These are phyloP conservation scores for Boletus bicolor DNA, from an alignment of 768 basidiomycete genomes.

Conservation along the genomic window DNA sequence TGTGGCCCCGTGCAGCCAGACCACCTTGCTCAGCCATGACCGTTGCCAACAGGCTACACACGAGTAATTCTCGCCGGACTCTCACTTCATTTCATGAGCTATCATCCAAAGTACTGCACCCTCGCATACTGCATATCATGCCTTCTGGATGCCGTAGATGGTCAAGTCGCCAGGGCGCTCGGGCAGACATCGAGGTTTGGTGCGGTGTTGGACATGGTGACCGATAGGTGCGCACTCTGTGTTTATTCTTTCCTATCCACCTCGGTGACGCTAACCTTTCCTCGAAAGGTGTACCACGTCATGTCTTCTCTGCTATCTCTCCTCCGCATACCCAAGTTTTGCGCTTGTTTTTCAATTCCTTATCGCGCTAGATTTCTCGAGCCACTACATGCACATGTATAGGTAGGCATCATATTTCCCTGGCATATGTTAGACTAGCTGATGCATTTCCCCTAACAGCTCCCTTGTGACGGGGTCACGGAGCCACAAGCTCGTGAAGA, in stretches of 20 bases:
- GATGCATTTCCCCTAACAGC: constrained; percentile 40
- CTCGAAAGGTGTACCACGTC: constrained; percentile 90
- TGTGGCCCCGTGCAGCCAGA: not conserved
- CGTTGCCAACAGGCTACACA: constrained; percentile 63
- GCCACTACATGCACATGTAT: constrained; percentile 99
- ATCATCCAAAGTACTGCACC: constrained; percentile 91
- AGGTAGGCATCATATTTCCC: constrained; percentile 50
- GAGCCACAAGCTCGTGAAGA: constrained; percentile 90
- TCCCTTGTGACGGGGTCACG: constrained; percentile 91
- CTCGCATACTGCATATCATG: constrained; percentile 86
- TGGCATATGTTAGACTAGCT: not conserved
- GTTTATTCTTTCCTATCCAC: not conserved
- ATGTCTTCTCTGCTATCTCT: constrained; percentile 90
- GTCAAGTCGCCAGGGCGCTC: constrained; percentile 83
- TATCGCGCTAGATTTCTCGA: constrained; percentile 95
- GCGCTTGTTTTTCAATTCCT: constrained; percentile 90
- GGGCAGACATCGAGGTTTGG: constrained; percentile 96
- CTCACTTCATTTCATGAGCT: constrained; percentile 90
- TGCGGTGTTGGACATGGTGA: constrained; percentile 98
- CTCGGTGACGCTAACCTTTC: not conserved
- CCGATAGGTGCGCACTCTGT: constrained; percentile 72
- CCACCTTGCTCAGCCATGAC: constrained; percentile 1
- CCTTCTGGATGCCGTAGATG: constrained; percentile 93
- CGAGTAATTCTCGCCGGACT: constrained; percentile 88
- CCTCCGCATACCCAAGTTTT: constrained; percentile 82